These are phyloP conservation scores for Candida stauntonica DNA, from an alignment of 805 yeast genomes.

Conservation along the genomic window DNA sequence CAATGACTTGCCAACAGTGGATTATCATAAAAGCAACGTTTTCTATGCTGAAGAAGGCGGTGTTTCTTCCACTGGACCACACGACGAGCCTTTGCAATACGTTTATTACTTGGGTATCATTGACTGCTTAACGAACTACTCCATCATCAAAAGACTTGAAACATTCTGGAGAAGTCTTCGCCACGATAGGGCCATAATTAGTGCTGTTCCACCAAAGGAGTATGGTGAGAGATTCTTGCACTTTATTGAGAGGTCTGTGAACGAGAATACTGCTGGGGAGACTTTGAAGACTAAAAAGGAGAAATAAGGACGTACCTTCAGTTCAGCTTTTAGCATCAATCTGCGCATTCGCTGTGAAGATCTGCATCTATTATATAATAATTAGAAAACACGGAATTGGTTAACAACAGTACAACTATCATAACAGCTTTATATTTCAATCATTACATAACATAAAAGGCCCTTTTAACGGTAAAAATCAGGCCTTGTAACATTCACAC, in stretches of 20 bases:
- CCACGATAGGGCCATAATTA: slow-evolving; percentile 64
- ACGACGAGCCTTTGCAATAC: slow-evolving; percentile 55
- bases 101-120: slow-evolving; percentile 91
- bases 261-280: slow-evolving; percentile 24
- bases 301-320: background rate
- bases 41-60: slow-evolving; percentile 87
- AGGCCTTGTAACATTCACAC: slow-evolving; percentile 84
- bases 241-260: slow-evolving; percentile 50
- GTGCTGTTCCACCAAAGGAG: slow-evolving; percentile 87
- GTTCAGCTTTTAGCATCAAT: background rate
- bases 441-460: too few species aligned
- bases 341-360: too few species aligned
- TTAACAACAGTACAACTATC: too few species aligned
- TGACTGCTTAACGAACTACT: slow-evolving; percentile 85
- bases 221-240: slow-evolving; percentile 82
- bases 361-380: too few species aligned
- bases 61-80: slow-evolving; percentile 57
- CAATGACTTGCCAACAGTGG: slow-evolving; percentile 40
- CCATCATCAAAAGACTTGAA: slow-evolving; percentile 70
- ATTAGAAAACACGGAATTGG: too few species aligned
- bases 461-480: slow-evolving; percentile 88
- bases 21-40: slow-evolving; percentile 44
- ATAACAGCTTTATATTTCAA: too few species aligned
- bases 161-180: slow-evolving; percentile 78
- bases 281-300: slow-evolving; percentile 4